These are phyloP conservation scores for Gentiana straminea DNA, from an alignment of 257 asterid species.

Conservation along the genomic window DNA sequence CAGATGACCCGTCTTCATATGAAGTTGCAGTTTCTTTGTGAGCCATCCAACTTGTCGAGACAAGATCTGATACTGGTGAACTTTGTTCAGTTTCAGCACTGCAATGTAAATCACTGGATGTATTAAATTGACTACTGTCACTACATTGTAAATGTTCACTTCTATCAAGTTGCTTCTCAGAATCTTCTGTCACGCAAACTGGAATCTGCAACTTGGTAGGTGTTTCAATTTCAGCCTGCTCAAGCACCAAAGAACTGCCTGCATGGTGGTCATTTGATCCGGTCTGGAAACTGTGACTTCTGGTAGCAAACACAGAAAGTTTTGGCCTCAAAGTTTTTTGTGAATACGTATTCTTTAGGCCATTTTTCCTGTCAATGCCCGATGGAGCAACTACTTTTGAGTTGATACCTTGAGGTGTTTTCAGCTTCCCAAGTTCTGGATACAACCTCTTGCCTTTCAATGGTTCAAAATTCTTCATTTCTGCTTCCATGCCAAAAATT, in stretches of 20 bases:
- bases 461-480: slow-evolving; percentile 18
- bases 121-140: too few species aligned
- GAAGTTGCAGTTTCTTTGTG: neutral
- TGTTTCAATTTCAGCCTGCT: slow-evolving; percentile 8
- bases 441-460: slow-evolving; percentile 22
- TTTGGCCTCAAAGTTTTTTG: slow-evolving; percentile 1
- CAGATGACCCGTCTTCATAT: slow-evolving; percentile 7
- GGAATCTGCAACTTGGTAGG: slow-evolving; percentile 10
- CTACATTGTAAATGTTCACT: slow-evolving; percentile 7
- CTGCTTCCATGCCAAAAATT: slow-evolving; percentile 18
- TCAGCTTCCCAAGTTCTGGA: slow-evolving; percentile 2
- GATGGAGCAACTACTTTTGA: slow-evolving; percentile 10
- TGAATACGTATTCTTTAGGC: slow-evolving; percentile 9
- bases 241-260: slow-evolving; percentile 12
- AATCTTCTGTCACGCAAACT: slow-evolving; percentile 6
- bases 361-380: slow-evolving; percentile 13
- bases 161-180: slow-evolving; percentile 9
- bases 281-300: slow-evolving; percentile 10
- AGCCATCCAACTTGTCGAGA: neutral
- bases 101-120: too few species aligned
- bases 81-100: slow-evolving; percentile 10
- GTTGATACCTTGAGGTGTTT: slow-evolving; percentile 9
- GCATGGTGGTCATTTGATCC: slow-evolving; percentile 9
- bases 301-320: slow-evolving; percentile 2
- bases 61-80: slow-evolving; percentile 7